Percentiles rank a stretch among this genome's conserved stretches.
Conservation (phyloP, 2,329 filamentous ascomycete species). For the Colletotrichum camelliae region DNA sequence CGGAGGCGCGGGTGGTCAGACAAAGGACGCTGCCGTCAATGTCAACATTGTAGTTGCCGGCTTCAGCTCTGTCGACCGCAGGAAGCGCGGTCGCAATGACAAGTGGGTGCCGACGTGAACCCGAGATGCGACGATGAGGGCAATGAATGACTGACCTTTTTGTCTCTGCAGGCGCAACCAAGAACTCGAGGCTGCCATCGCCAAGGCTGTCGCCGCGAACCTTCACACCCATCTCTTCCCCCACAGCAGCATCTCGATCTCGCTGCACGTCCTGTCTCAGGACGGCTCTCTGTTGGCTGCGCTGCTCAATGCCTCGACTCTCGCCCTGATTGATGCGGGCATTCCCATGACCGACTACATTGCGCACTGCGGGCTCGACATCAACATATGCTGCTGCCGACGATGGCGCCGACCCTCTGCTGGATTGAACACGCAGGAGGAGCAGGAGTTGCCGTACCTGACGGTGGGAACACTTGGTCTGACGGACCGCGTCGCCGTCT, state of each 20-base stretch:
- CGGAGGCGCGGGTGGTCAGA: conserved; percentile 32
- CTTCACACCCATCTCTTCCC: conserved; percentile 90
- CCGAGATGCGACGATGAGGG: not conserved
- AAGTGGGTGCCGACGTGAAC: conserved; percentile 60
- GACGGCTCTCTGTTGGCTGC: conserved; percentile 91
- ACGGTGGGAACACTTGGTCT: conserved; percentile 83
- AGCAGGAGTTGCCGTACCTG: conserved; percentile 86
- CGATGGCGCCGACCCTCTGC: conserved; percentile 75
- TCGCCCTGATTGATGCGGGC: conserved; percentile 92
- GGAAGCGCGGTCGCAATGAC: conserved; percentile 75
- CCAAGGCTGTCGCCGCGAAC: conserved; percentile 76
- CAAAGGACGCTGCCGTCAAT: conserved; percentile 69
- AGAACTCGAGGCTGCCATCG: conserved; percentile 82
- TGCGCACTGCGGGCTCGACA: conserved; percentile 82
- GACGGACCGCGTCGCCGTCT: conserved; percentile 76
- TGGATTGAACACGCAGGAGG: conserved; percentile 83
- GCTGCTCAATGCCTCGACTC: conserved; percentile 87
- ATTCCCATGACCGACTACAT: conserved; percentile 96
- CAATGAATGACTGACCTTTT: not conserved
- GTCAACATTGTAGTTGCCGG: conserved; percentile 87
- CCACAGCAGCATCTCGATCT: conserved; percentile 82
- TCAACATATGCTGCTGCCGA: conserved; percentile 69
- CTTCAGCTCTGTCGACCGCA: conserved; percentile 87
- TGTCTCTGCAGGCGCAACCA: conserved; percentile 67
- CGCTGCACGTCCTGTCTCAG: conserved; percentile 85